Evolutionary conservation across 345 rosid genomes (phyloP).

Genomic region (Noccaea caerulescens): DNA sequence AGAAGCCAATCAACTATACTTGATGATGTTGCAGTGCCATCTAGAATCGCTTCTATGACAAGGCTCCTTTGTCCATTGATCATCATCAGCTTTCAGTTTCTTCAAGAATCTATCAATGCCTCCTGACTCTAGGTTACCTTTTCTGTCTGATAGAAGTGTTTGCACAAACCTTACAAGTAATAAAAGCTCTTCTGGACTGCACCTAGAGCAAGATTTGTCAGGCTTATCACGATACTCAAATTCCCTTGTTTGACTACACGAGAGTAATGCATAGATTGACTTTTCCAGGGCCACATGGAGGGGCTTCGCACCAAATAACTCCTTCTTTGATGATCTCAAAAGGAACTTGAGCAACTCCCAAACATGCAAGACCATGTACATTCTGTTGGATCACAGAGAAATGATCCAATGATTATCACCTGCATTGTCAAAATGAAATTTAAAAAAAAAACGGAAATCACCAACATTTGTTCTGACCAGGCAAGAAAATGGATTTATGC

Average conservation of each 20-base stretch:
- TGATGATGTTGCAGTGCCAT: constrained; percentile 64
- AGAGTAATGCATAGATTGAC: constrained; percentile 75
- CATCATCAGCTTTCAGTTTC: constrained; percentile 62
- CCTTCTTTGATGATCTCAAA: constrained; percentile 79
- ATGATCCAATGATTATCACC: constrained; percentile 89
- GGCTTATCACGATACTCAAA: constrained; percentile 70
- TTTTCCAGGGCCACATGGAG: constrained; percentile 74
- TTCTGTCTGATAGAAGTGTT: constrained; percentile 65
- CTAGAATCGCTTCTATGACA: constrained; percentile 57
- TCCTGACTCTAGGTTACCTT: constrained; percentile 44
- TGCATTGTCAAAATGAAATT: constrained; percentile 49
- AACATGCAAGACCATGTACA: constrained; percentile 92
- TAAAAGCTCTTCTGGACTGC: constrained; percentile 64
- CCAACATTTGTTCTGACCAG: constrained; percentile 19
- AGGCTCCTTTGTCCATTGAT: constrained; percentile 70
- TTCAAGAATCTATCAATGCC: no score
- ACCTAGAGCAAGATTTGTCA: constrained; percentile 37
- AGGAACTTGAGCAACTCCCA: constrained; percentile 84
- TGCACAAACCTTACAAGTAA: constrained; percentile 73
- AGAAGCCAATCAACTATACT: constrained; percentile 77
- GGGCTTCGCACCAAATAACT: constrained; percentile 75
- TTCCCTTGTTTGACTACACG: constrained; percentile 75
- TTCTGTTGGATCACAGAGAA: constrained; percentile 78
- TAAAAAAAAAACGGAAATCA: constrained; percentile 23
- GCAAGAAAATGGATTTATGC: background rate